These are phyloP conservation scores for Myriosclerotinia curreyana DNA, from an alignment of 2,329 filamentous ascomycete species.

Conservation along the genomic window DNA sequence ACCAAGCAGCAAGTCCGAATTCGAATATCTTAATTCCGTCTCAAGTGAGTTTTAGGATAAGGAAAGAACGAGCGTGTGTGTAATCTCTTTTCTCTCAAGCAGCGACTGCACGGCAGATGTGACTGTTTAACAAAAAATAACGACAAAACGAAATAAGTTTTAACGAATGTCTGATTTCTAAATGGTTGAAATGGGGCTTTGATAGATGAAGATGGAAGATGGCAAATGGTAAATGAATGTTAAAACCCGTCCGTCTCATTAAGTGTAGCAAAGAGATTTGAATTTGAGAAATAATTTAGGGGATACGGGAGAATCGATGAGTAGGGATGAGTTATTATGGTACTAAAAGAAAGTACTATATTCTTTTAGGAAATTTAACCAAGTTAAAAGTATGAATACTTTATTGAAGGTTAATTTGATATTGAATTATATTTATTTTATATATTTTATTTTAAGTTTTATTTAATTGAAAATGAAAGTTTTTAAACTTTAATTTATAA, in stretches of 20 bases:
- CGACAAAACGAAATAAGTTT: background rate
- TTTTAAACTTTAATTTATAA: no score
- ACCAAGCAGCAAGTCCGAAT: background rate
- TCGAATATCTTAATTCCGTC: conserved; percentile 1
- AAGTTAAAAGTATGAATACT: no score
- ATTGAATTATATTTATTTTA: no score
- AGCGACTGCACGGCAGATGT: conserved; percentile 13
- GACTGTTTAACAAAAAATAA: background rate
- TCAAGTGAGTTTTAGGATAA: conserved; percentile 1
- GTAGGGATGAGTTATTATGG: no score
- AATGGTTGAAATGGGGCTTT: background rate
- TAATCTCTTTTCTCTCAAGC: background rate
- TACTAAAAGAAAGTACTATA: no score
- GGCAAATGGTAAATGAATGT: conserved; percentile 1
- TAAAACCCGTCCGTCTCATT: background rate
- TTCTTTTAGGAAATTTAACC: no score
- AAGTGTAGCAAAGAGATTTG: conserved; percentile 17
- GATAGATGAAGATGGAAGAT: background rate
- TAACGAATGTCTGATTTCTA: conserved; percentile 13
- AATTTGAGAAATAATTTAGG: conserved; percentile 8
- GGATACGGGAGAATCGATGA: no score
- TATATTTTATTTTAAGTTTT: no score
- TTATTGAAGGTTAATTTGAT: no score
- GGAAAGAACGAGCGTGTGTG: conserved; percentile 9
- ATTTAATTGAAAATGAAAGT: no score